Conservation (phyloP, 2,329 filamentous ascomycete species). For the Venturia effusa region DNA sequence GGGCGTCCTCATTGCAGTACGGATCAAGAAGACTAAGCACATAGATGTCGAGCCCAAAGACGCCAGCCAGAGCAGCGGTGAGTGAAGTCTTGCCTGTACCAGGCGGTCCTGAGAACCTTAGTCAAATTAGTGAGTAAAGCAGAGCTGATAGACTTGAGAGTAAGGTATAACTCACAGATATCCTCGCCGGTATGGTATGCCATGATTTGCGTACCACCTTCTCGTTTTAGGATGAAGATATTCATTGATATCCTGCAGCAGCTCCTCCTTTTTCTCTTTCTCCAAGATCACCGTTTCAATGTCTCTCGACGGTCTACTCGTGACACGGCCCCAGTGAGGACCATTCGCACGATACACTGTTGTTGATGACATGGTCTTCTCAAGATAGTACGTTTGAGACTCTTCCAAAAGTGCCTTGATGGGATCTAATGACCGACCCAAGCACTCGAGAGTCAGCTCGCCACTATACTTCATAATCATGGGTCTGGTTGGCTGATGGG, state of each 20-base stretch:
- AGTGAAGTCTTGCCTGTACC: constrained; percentile 68
- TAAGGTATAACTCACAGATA: constrained; percentile 42
- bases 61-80: constrained; percentile 33
- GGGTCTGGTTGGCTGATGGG: background rate
- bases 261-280: constrained; percentile 8
- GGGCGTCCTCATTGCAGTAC: constrained; percentile 58
- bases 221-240: constrained; percentile 55
- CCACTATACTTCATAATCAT: background rate
- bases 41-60: constrained; percentile 37
- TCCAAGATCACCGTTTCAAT: constrained; percentile 11
- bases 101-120: constrained; percentile 60
- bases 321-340: constrained; percentile 4
- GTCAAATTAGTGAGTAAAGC: background rate
- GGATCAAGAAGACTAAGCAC: constrained; percentile 40
- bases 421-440: constrained; percentile 4
- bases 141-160: background rate
- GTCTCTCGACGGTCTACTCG: constrained; percentile 4
- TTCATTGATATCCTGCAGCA: constrained; percentile 11
- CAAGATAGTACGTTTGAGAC: constrained; percentile 8
- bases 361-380: background rate
- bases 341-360: constrained; percentile 4
- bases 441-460: constrained; percentile 8
- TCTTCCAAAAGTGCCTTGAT: constrained; percentile 10
- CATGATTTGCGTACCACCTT: constrained; percentile 72
- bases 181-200: constrained; percentile 75